Evolutionary conservation across 163 green algal species (phyloP), one percentile per base, ranked within the genome.

Genomic region (Trebouxia gelatinosa): DNA sequence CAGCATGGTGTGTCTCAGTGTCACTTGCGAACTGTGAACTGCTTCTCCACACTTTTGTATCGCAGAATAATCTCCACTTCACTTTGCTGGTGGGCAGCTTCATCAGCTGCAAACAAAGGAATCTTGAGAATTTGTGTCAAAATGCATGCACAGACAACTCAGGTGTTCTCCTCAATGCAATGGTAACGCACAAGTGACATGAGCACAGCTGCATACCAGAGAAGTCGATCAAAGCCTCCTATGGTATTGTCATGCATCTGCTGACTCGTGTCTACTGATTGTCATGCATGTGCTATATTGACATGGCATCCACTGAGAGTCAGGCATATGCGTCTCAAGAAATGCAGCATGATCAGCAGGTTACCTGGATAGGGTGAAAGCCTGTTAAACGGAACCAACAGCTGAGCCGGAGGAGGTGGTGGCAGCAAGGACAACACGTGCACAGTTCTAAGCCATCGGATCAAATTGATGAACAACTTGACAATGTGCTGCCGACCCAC

Each of bases 381-480:
- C 59, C 59, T 68, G 9, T 68, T 28, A 11, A 68, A 68, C n/a
- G 59, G 59, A 43, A 68, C 59, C 31, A 68, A 23, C 31, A 43
- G 59, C 2, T 28, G 29, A 68, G 59, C 29, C 31, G 29, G 59
- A 28, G 29, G 29, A n/a, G 59, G 6, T 43, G 59, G 59, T 43
- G 29, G 59, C 29, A 68, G 59, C 29, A 68, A 43, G 59, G 17
- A 21, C 59, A 43, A 43, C 26, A 23, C 29, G n/a, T 68, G 59
- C 31, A 68, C 59, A 39, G 59, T 68, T 43, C 59, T 68, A 17
- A 68, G 29, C 59, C 59, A 68, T 43, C 29, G 59, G 59, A 39
- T 68, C 59, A 68, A 2, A 28, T 62, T 62, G 59, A 43, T 68
- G 59, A 68, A 68, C 29, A 68, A 68, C 6, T 68, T 68, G 59